Conservation (phyloP, 164 flowering plant species). For the Akebia trifoliata region DNA sequence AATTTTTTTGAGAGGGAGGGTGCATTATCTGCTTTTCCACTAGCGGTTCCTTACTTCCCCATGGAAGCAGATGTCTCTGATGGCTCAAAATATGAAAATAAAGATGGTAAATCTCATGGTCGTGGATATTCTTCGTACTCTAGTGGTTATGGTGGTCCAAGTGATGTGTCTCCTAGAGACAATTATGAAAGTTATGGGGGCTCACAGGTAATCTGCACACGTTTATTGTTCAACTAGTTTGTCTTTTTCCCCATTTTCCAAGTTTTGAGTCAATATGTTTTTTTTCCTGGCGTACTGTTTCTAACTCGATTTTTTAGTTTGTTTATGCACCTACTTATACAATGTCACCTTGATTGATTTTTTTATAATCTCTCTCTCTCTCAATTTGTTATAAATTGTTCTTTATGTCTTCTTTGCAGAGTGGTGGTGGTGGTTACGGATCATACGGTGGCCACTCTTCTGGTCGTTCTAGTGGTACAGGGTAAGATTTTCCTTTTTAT, state of each 20-base stretch:
- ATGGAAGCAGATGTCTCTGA: conserved; percentile 57
- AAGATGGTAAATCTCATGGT: conserved; percentile 67
- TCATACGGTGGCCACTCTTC: no score
- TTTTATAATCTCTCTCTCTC: neutral
- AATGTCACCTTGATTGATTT: neutral
- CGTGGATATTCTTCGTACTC: conserved; percentile 69
- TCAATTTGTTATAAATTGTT: no score
- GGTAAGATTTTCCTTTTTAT: no score
- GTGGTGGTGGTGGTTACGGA: conserved; percentile 46
- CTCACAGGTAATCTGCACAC: conserved; percentile 55
- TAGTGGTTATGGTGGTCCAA: conserved; percentile 62
- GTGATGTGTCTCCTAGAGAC: conserved; percentile 53
- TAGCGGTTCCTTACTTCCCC: conserved; percentile 84
- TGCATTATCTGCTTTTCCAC: conserved; percentile 57
- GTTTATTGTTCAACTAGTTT: no score
- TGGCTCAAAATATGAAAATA: conserved; percentile 53
- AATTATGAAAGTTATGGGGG: conserved; percentile 62
- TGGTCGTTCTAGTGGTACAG: no score
- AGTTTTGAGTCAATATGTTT: no score
- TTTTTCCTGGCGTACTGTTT: neutral
- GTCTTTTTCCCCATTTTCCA: no score
- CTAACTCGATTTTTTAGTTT: no score
- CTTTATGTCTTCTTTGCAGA: conserved; percentile 18
- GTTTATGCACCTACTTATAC: no score
- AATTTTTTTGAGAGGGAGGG: conserved; percentile 93